phyloP scores from a whole-genome alignment of 2,329 filamentous ascomycete species.

The Fusarium austroafricanum region DNA sequence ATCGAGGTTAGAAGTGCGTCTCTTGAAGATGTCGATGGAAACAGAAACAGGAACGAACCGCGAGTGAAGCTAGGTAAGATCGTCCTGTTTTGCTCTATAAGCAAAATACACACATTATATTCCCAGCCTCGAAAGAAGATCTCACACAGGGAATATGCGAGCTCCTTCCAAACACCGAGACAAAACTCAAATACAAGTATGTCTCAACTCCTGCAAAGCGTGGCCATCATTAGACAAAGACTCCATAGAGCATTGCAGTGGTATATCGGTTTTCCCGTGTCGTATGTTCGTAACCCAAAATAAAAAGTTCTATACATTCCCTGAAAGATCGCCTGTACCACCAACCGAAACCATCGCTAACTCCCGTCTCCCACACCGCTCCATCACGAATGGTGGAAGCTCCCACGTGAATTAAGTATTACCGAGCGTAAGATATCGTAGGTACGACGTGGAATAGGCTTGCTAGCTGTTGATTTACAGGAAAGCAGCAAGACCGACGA shows the following conservation, averaged over 20 bases:
- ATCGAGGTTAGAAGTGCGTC: constrained; percentile 42
- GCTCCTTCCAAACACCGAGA: constrained; percentile 45
- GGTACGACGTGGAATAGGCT: constrained; percentile 53
- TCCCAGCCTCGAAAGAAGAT: constrained; percentile 47
- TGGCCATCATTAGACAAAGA: constrained; percentile 49
- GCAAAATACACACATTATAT: constrained; percentile 49
- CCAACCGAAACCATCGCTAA: constrained; percentile 47
- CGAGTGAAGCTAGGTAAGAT: constrained; percentile 43
- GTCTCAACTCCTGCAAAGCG: constrained; percentile 47
- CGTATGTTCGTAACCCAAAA: constrained; percentile 52
- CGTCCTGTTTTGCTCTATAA: constrained; percentile 43
- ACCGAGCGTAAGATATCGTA: constrained; percentile 57
- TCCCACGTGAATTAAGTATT: constrained; percentile 55
- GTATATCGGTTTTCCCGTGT: constrained; percentile 49
- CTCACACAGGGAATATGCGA: constrained; percentile 43
- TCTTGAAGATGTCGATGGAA: constrained; percentile 31
- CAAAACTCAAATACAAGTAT: constrained; percentile 47
- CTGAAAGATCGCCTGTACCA: constrained; percentile 43
- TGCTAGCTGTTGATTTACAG: constrained; percentile 63
- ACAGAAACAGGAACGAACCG: constrained; percentile 37
- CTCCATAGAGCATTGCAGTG: constrained; percentile 48
- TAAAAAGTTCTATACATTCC: constrained; percentile 52
- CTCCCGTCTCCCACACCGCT: constrained; percentile 45
- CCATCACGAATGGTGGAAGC: constrained; percentile 53
- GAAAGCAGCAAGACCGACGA: constrained; percentile 69